phyloP scores from a whole-genome alignment of 306 rosid genomes.

The Fragaria ananassa region DNA sequence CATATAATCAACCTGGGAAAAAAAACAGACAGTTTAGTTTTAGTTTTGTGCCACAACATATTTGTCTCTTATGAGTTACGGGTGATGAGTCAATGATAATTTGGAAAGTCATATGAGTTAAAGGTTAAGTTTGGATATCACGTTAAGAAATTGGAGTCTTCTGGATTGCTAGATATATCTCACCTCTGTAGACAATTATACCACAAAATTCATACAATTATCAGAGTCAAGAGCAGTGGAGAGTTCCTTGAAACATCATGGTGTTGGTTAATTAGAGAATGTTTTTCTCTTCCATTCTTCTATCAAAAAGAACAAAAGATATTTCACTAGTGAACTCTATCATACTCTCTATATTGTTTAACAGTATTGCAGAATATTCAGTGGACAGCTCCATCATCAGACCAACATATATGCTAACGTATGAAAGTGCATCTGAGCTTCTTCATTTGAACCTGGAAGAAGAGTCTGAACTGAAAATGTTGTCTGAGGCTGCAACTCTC shows the following conservation, averaged over 20 bases:
- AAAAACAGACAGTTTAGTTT: neutral
- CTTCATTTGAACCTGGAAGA: slow-evolving; percentile 83
- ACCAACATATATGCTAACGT: slow-evolving; percentile 95
- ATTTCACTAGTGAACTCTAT: slow-evolving; percentile 11
- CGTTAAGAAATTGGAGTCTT: neutral
- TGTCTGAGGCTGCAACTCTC: slow-evolving; percentile 87
- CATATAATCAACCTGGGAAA: neutral
- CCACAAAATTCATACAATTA: neutral
- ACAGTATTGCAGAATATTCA: slow-evolving; percentile 89
- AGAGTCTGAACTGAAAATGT: slow-evolving; percentile 76
- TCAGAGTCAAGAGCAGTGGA: neutral
- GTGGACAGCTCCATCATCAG: slow-evolving; percentile 79
- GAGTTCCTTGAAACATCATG: neutral
- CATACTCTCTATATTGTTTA: slow-evolving; percentile 18
- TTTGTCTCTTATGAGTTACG: neutral
- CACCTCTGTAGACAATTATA: neutral
- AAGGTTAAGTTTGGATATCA: neutral
- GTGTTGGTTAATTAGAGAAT: neutral
- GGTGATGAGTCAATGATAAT: neutral
- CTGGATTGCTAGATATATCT: neutral
- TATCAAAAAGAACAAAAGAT: neutral
- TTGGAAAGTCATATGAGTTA: neutral
- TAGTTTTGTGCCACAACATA: neutral
- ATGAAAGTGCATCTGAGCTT: slow-evolving; percentile 93
- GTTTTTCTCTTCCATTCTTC: slow-evolving; percentile 1